Base-by-base conservation (phyloP, 495 filamentous ascomycete species). In the Penicillium fimorum region DNA sequence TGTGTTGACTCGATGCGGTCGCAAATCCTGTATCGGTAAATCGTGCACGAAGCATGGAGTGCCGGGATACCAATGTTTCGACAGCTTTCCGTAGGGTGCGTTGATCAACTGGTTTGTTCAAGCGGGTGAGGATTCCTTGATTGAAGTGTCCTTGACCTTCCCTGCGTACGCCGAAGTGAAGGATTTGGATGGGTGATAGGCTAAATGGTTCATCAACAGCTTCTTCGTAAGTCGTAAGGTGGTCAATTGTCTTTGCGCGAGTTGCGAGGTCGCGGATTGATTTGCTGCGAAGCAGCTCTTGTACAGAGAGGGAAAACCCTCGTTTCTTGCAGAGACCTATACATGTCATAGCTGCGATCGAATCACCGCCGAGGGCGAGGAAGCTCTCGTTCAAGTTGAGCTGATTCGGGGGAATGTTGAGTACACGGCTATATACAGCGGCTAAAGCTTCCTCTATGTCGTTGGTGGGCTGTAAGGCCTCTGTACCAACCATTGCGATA, bases 31-130 rank as follows among this genome's bases (percentile, higher is more conserved):
- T 48, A 9, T 70, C 67, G 15, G 62, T 69, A 59, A 87, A 89
- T 6, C 87, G 81, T n/a, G 82, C 80, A 24, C 87, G 77, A n/a
- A 92, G 76, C 88, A 90, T 90, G 5, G 86, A 82, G 55, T 92
- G 88, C 6, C 83, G 82, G 1, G 67, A 72, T 13, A 89, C 77
- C 10, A 90, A 68, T 0, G 78, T 76, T 49, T 85, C 79, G 41
- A 87, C 63, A 1, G 85, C 84, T 15, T 74, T 70, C 1, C 65
- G 67, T 4, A 91, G 61, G 9, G 79, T 77, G 4, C 68, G 56
- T 11, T 79, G 64, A 12, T 78, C 68, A 30, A 84, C 67, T 3
- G 60, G 63, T 55, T 73, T 75, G 45, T 76, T 84, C 13, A 90
- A 53, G 3, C 82, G 78, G 3, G 88, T 74, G 0, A 88, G 65